Conservation (phyloP, 768 basidiomycete species). For the Boletus rubropictus region DNA sequence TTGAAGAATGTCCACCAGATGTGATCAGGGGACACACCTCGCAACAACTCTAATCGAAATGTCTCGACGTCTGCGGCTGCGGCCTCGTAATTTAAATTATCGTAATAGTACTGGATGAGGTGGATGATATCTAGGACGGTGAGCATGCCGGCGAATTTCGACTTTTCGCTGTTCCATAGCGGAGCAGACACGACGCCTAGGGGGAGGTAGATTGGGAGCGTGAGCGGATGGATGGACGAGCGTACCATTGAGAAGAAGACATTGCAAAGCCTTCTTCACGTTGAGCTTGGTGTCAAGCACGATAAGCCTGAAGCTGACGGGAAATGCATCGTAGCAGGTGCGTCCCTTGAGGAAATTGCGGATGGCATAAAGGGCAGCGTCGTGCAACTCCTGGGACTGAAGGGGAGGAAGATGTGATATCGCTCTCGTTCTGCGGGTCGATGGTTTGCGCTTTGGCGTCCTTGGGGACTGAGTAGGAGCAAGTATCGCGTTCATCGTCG, state of each 20-base stretch:
- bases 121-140: conserved; percentile 99
- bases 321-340: conserved; percentile 93
- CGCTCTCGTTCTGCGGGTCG: conserved; percentile 51
- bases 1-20: conserved; percentile 7
- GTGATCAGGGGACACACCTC: conserved; percentile 52
- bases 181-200: conserved; percentile 96
- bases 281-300: conserved; percentile 94
- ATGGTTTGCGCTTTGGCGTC: conserved; percentile 46
- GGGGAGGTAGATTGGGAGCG: background rate
- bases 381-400: conserved; percentile 56
- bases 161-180: conserved; percentile 93
- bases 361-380: conserved; percentile 63
- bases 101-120: conserved; percentile 97
- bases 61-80: conserved; percentile 89
- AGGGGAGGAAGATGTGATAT: conserved; percentile 51
- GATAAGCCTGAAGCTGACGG: conserved; percentile 93
- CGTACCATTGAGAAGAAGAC: conserved; percentile 73
- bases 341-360: conserved; percentile 78
- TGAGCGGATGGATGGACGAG: background rate
- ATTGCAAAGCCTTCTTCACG: conserved; percentile 92
- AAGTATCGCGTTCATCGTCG: conserved; percentile 43
- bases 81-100: conserved; percentile 71
- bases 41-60: conserved; percentile 79
- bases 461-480: conserved; percentile 48
- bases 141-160: conserved; percentile 95